These are phyloP conservation scores for Fusarium anthophilum DNA, from an alignment of 2,329 filamentous ascomycete species.

Conservation along the genomic window DNA sequence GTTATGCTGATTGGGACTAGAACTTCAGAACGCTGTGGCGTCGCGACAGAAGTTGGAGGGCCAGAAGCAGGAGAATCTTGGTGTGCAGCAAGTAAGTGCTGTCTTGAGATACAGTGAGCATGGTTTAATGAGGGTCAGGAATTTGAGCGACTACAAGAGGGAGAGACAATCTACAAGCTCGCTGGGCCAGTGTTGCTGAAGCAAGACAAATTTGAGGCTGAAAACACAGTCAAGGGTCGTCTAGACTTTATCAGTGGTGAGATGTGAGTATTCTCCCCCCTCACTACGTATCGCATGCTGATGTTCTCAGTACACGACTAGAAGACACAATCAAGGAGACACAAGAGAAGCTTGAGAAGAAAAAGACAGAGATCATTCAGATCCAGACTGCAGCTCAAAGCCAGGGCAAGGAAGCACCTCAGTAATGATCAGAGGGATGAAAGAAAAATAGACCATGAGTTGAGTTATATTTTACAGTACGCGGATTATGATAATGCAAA, in stretches of 20 bases:
- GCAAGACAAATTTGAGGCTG: conserved; percentile 91
- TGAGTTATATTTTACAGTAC: conserved; percentile 43
- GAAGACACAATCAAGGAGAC: conserved; percentile 65
- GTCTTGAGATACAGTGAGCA: neutral
- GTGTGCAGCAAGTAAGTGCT: conserved; percentile 77
- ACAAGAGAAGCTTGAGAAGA: conserved; percentile 66
- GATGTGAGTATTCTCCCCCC: conserved; percentile 70
- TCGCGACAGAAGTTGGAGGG: conserved; percentile 92
- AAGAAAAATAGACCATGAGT: conserved; percentile 40
- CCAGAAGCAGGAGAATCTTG: conserved; percentile 91
- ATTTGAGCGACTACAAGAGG: conserved; percentile 80
- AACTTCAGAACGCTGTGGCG: conserved; percentile 79
- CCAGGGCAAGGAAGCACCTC: conserved; percentile 44
- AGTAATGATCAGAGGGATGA: conserved; percentile 19
- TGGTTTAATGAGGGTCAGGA: conserved; percentile 64
- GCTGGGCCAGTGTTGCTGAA: conserved; percentile 92
- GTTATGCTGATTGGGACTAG: conserved; percentile 56
- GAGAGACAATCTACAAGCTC: conserved; percentile 94
- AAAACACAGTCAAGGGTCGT: conserved; percentile 88
- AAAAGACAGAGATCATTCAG: conserved; percentile 69
- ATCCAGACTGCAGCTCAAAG: conserved; percentile 53
- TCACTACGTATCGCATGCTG: conserved; percentile 1
- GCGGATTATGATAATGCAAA: conserved; percentile 32
- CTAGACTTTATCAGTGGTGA: conserved; percentile 94
- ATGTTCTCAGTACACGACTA: conserved; percentile 48